These are phyloP conservation scores for Silene coronaria DNA, from an alignment of 179 eudicot species.

Conservation along the genomic window DNA sequence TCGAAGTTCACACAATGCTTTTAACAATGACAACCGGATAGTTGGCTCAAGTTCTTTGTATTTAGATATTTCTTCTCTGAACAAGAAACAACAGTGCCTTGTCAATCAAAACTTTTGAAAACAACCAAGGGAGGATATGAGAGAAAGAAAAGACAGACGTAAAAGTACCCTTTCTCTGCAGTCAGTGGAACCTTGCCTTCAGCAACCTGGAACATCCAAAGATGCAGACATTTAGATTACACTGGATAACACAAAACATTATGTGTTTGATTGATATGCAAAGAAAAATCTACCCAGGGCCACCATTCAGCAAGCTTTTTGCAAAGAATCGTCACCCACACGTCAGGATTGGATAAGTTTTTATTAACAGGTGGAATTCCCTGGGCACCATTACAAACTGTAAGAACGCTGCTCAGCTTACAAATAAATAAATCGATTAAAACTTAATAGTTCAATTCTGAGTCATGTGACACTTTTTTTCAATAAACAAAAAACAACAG, in stretches of 20 bases:
- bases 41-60: conserved; percentile 78
- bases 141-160: conserved; percentile 13
- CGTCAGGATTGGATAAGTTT: conserved; percentile 42
- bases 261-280: neutral
- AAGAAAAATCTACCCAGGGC: conserved; percentile 65
- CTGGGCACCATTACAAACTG: conserved; percentile 34
- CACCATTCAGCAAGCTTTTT: conserved; percentile 76
- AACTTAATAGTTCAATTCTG: neutral
- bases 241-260: neutral
- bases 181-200: conserved; percentile 69
- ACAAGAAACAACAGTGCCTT: conserved; percentile 17
- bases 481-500: neutral
- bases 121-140: neutral
- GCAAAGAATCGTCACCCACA: conserved; percentile 66
- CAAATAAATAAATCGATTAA: too few relatives aligned
- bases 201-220: conserved; percentile 54
- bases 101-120: conserved; percentile 9
- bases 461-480: neutral
- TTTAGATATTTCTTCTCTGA: conserved; percentile 64
- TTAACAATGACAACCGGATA: conserved; percentile 56
- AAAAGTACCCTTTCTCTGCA: conserved; percentile 62
- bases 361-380: conserved; percentile 62
- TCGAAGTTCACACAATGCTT: conserved; percentile 88
- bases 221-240: conserved; percentile 1
- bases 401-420: conserved; percentile 6